Evolutionary conservation across 2,329 filamentous ascomycete species (phyloP).

Genomic region (Coniella vitis): DNA sequence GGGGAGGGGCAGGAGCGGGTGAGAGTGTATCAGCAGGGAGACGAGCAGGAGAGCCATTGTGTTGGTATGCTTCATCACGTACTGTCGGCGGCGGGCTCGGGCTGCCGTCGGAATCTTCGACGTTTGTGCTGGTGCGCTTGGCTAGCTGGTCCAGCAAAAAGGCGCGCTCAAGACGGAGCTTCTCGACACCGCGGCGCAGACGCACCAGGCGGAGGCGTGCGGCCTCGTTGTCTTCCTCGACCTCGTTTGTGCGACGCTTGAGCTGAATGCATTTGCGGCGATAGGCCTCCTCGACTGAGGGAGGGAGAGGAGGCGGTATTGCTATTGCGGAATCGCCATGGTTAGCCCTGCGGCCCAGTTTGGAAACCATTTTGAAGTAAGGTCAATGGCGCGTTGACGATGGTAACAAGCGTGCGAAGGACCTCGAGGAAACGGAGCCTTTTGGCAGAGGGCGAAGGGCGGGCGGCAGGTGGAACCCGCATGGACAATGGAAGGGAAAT

Average conservation of each 20-base stretch:
- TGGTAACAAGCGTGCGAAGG: not conserved
- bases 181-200: constrained; percentile 79
- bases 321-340: constrained; percentile 23
- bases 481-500: constrained; percentile 6
- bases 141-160: constrained; percentile 67
- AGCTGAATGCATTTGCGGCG: constrained; percentile 94
- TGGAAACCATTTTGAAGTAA: constrained; percentile 10
- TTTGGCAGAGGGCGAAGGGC: constrained; percentile 10
- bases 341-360: constrained; percentile 28
- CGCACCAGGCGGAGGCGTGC: constrained; percentile 72
- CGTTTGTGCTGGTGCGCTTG: constrained; percentile 66
- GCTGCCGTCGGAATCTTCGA: constrained; percentile 72
- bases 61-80: constrained; percentile 28
- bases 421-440: constrained; percentile 6
- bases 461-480: constrained; percentile 5
- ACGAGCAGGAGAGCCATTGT: constrained; percentile 10
- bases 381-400: not conserved
- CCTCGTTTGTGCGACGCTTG: constrained; percentile 83
- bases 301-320: constrained; percentile 60
- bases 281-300: constrained; percentile 92
- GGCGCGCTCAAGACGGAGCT: constrained; percentile 80
- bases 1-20: constrained; percentile 10
- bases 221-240: constrained; percentile 85
- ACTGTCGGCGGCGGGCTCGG: constrained; percentile 75
- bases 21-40: constrained; percentile 12